Percentiles rank a stretch among this genome's conserved stretches.
Evolutionary conservation across 129 eudicot genomes (phyloP).

Genomic region (Flaveria trinervia): DNA sequence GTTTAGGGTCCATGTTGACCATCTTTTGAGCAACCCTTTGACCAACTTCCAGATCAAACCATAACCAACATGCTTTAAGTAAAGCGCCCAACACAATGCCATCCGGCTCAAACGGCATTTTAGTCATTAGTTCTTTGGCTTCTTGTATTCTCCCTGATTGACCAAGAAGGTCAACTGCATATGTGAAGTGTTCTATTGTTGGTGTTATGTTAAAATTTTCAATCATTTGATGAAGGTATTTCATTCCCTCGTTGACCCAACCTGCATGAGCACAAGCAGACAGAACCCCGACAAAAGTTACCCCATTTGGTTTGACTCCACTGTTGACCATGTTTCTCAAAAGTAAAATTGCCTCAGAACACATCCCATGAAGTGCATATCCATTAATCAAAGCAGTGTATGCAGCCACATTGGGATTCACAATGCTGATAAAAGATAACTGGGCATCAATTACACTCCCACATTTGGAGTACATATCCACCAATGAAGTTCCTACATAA

Average conservation of each 20-base stretch:
- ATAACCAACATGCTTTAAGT: conserved; percentile 68
- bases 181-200: conserved; percentile 64
- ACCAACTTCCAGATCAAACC: conserved; percentile 63
- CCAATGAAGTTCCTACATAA: conserved; percentile 67
- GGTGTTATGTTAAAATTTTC: conserved; percentile 47
- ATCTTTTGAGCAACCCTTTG: conserved; percentile 61
- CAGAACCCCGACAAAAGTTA: conserved; percentile 62
- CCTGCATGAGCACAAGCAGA: conserved; percentile 64
- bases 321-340: conserved; percentile 50
- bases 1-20: conserved; percentile 43
- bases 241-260: conserved; percentile 54
- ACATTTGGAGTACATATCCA: conserved; percentile 79
- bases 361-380: conserved; percentile 56
- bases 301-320: conserved; percentile 56
- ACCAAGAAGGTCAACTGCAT: conserved; percentile 68
- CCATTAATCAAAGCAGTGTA: conserved; percentile 73
- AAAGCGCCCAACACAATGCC: conserved; percentile 47
- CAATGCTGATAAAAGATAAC: conserved; percentile 46
- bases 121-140: conserved; percentile 60
- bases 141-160: conserved; percentile 60
- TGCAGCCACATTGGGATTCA: conserved; percentile 66
- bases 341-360: conserved; percentile 45
- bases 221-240: conserved; percentile 43
- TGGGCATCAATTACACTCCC: conserved; percentile 60
- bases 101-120: conserved; percentile 56